Base-by-base conservation (phyloP, 78 protist genomes). In the Cavenderia fasciculata region DNA sequence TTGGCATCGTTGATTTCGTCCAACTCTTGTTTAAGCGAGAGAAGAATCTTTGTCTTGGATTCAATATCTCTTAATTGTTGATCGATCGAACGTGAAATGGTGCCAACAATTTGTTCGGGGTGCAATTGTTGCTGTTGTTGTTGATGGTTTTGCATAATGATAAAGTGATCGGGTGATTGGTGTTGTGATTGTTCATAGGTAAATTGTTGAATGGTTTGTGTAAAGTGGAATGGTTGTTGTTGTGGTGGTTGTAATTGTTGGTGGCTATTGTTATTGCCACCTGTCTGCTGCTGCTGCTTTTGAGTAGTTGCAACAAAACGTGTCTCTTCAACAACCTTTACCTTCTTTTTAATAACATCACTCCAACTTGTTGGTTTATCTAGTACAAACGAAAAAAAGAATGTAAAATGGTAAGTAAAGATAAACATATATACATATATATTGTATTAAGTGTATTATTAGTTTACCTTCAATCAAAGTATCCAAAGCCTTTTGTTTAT, bases 211-310 rank as follows among this genome's bases (percentile, higher is more conserved):
- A 6, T 54, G n/a, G 5, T 23, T 54, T 5, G 14, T n/a, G 61
- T 4, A n/a, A 54, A 18, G n/a, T 54, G 61, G n/a, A n/a, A n/a
- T 54, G 7, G 61, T 54, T 54, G 61, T 46, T 54, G 61, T 54
- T 54, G 61, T 54, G 14, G 61, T 54, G 5, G 61, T 54, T 18
- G n/a, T 54, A 46, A 12, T 46, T 46, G 52, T 46, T 46, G 52
- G 12, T 46, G 12, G 8, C 12, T 46, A 46, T 46, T 46, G 12
- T 46, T 46, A 46, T 46, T 46, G 12, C 12, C 12, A 46, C 12
- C n/a, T 54, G n/a, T 54, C 16, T 54, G 61, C n/a, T 54, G 61
- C 14, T 54, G 61, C n/a, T 54, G 61, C n/a, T 54, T 18, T 54
- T 54, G 61, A 54, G 14, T 54, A 18, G 7, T 7, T 54, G 14